These are phyloP conservation scores for Paecilomyces formosus DNA, from an alignment of 2,329 filamentous ascomycete genomes.

Conservation along the genomic window DNA sequence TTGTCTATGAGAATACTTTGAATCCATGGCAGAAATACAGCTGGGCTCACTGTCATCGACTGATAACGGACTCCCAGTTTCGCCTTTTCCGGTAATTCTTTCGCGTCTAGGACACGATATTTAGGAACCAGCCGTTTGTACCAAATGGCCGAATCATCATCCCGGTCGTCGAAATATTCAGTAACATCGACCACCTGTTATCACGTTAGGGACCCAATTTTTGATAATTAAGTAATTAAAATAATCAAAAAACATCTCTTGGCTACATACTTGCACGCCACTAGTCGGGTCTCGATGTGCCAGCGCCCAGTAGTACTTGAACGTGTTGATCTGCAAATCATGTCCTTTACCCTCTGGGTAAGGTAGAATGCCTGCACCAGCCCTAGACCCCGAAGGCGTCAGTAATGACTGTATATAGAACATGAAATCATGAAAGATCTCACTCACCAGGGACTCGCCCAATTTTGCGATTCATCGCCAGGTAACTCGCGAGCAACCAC, in stretches of 20 bases:
- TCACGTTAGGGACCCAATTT: no score
- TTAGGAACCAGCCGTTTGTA: slow-evolving; percentile 11
- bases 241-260: no score
- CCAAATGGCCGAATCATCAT: slow-evolving; percentile 12
- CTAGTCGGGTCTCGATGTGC: slow-evolving; percentile 14
- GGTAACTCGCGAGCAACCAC: slow-evolving; percentile 14
- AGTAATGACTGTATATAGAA: not conserved
- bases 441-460: slow-evolving; percentile 16
- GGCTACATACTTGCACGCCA: slow-evolving; percentile 9
- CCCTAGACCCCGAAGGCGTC: not conserved
- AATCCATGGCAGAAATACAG: slow-evolving; percentile 9
- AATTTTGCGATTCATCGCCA: slow-evolving; percentile 10
- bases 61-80: slow-evolving; percentile 4
- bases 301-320: slow-evolving; percentile 14
- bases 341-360: slow-evolving; percentile 8
- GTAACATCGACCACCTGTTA: slow-evolving; percentile 10
- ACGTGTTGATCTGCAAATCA: slow-evolving; percentile 9
- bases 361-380: slow-evolving; percentile 9
- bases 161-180: slow-evolving; percentile 11
- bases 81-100: slow-evolving; percentile 5
- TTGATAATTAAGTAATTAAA: no score
- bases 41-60: not conserved
- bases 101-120: slow-evolving; percentile 5
- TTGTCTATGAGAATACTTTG: slow-evolving; percentile 6
- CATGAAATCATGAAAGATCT: not conserved